phyloP scores from a whole-genome alignment of 1,284 basidiomycete genomes.

The Melanopsichium pennsylvanicum region DNA sequence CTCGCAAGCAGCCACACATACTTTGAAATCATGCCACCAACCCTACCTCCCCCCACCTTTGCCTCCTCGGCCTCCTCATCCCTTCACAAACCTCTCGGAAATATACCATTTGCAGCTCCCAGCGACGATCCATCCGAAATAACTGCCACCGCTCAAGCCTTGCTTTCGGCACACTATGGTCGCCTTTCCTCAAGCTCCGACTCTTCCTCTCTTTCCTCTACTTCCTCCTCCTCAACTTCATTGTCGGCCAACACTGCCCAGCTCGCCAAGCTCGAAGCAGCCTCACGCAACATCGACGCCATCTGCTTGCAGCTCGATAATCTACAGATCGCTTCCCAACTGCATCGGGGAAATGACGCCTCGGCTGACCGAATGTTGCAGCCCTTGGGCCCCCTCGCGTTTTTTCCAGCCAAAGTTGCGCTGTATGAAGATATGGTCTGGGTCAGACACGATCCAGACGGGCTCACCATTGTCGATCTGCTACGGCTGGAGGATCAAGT shows the following conservation, averaged over 20 bases:
- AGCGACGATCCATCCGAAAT: conserved; percentile 27
- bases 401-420: conserved; percentile 29
- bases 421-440: conserved; percentile 5
- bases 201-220: not conserved
- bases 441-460: conserved; percentile 9
- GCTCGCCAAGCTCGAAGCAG: conserved; percentile 16
- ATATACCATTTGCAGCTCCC: too few relatives aligned
- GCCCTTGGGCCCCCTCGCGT: conserved; percentile 31
- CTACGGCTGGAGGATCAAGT: conserved; percentile 18
- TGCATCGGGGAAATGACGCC: not conserved
- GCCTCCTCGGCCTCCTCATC: conserved; percentile 2
- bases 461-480: conserved; percentile 15
- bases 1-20: too few relatives aligned
- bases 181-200: conserved; percentile 6
- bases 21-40: too few relatives aligned
- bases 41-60: not conserved
- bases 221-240: too few relatives aligned
- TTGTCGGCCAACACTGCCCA: not conserved
- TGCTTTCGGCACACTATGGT: conserved; percentile 31
- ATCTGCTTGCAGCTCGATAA: conserved; percentile 41
- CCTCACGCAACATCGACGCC: conserved; percentile 12
- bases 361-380: conserved; percentile 16
- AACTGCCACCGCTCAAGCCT: conserved; percentile 40
- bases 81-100: too few relatives aligned
- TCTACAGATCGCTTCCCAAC: conserved; percentile 14